Percentiles rank a stretch among this genome's conserved stretches.
Conservation (phyloP, 257 asterid species). For the Knoxia roxburghii region DNA sequence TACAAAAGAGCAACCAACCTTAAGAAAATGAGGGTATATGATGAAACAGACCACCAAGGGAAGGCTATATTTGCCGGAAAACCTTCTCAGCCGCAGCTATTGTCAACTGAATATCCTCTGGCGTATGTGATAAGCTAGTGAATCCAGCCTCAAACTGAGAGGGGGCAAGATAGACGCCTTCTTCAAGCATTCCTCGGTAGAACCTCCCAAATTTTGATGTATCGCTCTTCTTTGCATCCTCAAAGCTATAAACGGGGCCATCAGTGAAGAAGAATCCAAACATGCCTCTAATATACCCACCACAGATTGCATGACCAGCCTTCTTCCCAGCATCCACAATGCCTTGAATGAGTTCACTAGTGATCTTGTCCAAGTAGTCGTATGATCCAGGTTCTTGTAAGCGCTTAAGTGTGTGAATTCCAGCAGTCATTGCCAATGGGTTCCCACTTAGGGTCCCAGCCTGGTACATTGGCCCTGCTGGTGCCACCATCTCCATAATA, state of each 20-base stretch:
- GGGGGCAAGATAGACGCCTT: slow-evolving; percentile 93
- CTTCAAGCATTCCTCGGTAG: slow-evolving; percentile 82
- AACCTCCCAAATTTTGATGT: slow-evolving; percentile 73
- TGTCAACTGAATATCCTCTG: slow-evolving; percentile 72
- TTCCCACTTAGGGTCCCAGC: slow-evolving; percentile 98
- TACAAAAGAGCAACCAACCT: slow-evolving; percentile 14
- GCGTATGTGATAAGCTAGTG: slow-evolving; percentile 78
- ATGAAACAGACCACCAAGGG: neutral
- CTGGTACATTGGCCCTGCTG: slow-evolving; percentile 98
- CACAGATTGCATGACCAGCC: slow-evolving; percentile 82
- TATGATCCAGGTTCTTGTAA: slow-evolving; percentile 64
- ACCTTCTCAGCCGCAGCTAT: slow-evolving; percentile 88
- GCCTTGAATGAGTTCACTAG: slow-evolving; percentile 63
- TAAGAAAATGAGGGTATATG: neutral
- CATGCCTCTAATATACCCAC: slow-evolving; percentile 88
- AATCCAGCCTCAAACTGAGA: slow-evolving; percentile 99
- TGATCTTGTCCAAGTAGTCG: slow-evolving; percentile 67
- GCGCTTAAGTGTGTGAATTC: slow-evolving; percentile 88
- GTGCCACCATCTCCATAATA: slow-evolving; percentile 99
- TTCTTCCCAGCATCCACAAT: slow-evolving; percentile 76
- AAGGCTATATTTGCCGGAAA: slow-evolving; percentile 42
- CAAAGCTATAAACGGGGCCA: slow-evolving; percentile 75
- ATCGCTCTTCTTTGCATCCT: slow-evolving; percentile 92
- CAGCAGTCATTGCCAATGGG: slow-evolving; percentile 99
- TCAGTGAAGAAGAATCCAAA: slow-evolving; percentile 90